A percentile compares a stretch with the other conserved stretches of the same genome.
These are phyloP conservation scores for Verticillium tricorpus DNA, from an alignment of 2,329 filamentous ascomycete species.

Conservation along the genomic window DNA sequence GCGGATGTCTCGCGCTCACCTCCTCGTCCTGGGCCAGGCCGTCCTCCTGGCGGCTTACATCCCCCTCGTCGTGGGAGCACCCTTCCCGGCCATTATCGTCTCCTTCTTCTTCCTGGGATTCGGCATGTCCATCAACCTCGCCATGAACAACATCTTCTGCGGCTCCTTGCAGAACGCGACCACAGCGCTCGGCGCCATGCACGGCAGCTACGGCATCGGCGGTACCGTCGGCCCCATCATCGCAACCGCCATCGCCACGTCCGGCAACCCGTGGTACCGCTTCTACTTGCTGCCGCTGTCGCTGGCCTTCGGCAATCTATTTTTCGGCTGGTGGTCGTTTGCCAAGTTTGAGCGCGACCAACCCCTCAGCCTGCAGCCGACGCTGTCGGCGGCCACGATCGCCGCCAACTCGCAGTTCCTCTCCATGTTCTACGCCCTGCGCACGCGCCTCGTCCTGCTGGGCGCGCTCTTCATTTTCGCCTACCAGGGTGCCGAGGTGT, in stretches of 20 bases:
- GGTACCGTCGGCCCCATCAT: constrained; percentile 66
- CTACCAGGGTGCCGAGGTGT: constrained; percentile 82
- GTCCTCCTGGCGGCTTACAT: constrained; percentile 59
- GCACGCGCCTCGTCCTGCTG: constrained; percentile 60
- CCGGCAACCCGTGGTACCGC: constrained; percentile 58
- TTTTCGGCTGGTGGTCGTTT: constrained; percentile 63
- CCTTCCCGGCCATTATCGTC: constrained; percentile 63
- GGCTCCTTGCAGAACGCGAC: constrained; percentile 50
- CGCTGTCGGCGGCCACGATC: constrained; percentile 16
- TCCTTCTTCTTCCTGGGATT: constrained; percentile 67
- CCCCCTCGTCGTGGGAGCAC: constrained; percentile 61
- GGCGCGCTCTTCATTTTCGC: constrained; percentile 80
- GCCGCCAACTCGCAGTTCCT: constrained; percentile 23
- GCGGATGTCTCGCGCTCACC: constrained; percentile 60
- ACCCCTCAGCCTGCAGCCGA: background rate
- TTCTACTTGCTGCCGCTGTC: constrained; percentile 68
- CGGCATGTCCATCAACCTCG: constrained; percentile 50
- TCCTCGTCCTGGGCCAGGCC: constrained; percentile 54
- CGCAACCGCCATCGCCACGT: constrained; percentile 67
- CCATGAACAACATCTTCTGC: constrained; percentile 56
- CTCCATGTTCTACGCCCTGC: constrained; percentile 43
- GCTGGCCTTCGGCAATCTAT: constrained; percentile 52
- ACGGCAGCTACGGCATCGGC: constrained; percentile 65
- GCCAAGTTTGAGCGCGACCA: constrained; percentile 62
- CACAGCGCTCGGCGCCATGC: constrained; percentile 54